Percentiles rank a stretch among this genome's conserved stretches.
These are phyloP conservation scores for Naematelia aurantialba DNA, from an alignment of 768 basidiomycete species.

Conservation along the genomic window DNA sequence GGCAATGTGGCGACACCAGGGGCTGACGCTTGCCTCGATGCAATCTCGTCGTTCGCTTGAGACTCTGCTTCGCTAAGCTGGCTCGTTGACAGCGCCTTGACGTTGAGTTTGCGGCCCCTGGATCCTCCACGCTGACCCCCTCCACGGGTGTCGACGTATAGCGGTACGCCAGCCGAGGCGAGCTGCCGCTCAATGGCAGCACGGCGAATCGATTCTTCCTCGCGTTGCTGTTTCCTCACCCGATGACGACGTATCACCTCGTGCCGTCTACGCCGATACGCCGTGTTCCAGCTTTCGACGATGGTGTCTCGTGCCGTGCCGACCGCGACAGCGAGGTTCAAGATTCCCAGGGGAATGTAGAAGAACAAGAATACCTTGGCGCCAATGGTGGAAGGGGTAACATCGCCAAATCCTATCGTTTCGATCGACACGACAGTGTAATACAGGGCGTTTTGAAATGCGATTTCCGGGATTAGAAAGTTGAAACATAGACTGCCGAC, in stretches of 20 bases:
- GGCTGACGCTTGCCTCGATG: constrained; percentile 58
- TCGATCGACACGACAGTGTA: constrained; percentile 44
- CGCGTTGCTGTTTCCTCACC: constrained; percentile 37
- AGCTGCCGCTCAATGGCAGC: constrained; percentile 60
- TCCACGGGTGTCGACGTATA: constrained; percentile 55
- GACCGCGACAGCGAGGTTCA: constrained; percentile 58
- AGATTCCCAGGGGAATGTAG: constrained; percentile 26
- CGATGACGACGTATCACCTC: constrained; percentile 56
- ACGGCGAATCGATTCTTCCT: constrained; percentile 22
- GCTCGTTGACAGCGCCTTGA: constrained; percentile 58
- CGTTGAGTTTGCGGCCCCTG: constrained; percentile 61
- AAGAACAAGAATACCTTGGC: constrained; percentile 31
- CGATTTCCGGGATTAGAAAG: constrained; percentile 54
- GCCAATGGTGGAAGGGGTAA: constrained; percentile 16
- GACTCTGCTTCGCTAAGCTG: constrained; percentile 63
- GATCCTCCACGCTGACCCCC: constrained; percentile 5
- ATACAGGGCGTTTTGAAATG: constrained; percentile 72
- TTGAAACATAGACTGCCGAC: constrained; percentile 65
- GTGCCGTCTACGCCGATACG: constrained; percentile 60
- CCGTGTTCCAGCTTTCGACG: constrained; percentile 62
- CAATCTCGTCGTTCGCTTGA: constrained; percentile 64
- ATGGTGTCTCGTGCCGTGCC: constrained; percentile 66
- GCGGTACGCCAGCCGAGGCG: constrained; percentile 54
- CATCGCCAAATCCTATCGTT: constrained; percentile 65
- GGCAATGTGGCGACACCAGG: background rate